phyloP scores from a whole-genome alignment of 1,139 yeast species.

The Yamadazyma pseudoaaseri region DNA sequence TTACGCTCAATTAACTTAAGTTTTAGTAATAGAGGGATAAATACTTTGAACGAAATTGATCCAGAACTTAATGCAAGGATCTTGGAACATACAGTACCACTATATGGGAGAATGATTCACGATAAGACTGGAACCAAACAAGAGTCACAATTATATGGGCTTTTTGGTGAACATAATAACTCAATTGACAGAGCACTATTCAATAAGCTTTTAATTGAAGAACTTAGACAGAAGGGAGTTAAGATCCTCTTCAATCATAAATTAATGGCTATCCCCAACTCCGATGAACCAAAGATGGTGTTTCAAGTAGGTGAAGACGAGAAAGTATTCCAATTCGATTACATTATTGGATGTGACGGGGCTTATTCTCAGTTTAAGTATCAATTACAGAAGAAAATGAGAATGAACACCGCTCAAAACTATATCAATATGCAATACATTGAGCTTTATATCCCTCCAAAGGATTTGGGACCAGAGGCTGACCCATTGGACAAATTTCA shows the following conservation, averaged over 20 bases:
- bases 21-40: conserved; percentile 78
- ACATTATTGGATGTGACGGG: conserved; percentile 84
- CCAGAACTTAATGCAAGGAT: conserved; percentile 54
- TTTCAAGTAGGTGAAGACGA: conserved; percentile 17
- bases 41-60: conserved; percentile 65
- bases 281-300: conserved; percentile 23
- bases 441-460: conserved; percentile 72
- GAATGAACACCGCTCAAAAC: conserved; percentile 73
- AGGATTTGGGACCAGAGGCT: conserved; percentile 13
- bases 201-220: conserved; percentile 67
- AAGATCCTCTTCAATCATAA: conserved; percentile 57
- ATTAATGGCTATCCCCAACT: conserved; percentile 36
- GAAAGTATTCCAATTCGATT: conserved; percentile 43
- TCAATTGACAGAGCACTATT: conserved; percentile 77
- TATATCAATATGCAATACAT: conserved; percentile 84
- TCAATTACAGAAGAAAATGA: conserved; percentile 62
- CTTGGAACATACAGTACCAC: conserved; percentile 67
- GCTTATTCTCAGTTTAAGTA: conserved; percentile 73
- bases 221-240: conserved; percentile 44
- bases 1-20: conserved; percentile 83
- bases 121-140: conserved; percentile 58
- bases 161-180: conserved; percentile 82
- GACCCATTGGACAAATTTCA: conserved; percentile 30
- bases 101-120: conserved; percentile 91
- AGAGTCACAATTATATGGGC: conserved; percentile 73